A percentile compares a stretch with the other conserved stretches of the same genome.
Evolutionary conservation across 495 filamentous ascomycete genomes (phyloP).

Genomic region (Sporormia fimetaria): DNA sequence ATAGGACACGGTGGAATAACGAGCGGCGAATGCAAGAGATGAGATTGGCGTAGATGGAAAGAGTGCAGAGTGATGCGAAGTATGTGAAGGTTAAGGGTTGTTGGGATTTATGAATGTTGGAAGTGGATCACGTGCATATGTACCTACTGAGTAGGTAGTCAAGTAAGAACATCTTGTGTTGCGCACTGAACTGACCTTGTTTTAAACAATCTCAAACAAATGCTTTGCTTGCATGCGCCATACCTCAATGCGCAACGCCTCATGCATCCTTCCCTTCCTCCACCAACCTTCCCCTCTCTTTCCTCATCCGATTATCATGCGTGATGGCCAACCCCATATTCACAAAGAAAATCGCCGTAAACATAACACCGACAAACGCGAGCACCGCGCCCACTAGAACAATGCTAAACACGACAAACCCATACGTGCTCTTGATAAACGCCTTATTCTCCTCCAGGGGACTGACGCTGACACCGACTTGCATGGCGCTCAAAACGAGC

Average conservation of each 20-base stretch:
- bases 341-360: slow-evolving; percentile 20
- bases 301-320: slow-evolving; percentile 13
- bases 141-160: too few relatives aligned
- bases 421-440: slow-evolving; percentile 42
- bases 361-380: slow-evolving; percentile 15
- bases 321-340: slow-evolving; percentile 23
- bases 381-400: slow-evolving; percentile 14
- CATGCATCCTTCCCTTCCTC: neutral
- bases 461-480: slow-evolving; percentile 43
- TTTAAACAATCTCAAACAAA: too few relatives aligned
- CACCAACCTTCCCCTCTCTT: slow-evolving; percentile 6
- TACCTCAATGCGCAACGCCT: too few relatives aligned
- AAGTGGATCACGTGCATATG: too few relatives aligned
- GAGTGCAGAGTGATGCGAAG: too few relatives aligned
- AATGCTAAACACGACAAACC: slow-evolving; percentile 39
- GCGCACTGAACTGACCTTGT: too few relatives aligned
- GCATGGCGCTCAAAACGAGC: slow-evolving; percentile 48
- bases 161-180: too few relatives aligned
- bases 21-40: too few relatives aligned
- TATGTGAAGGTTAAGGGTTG: too few relatives aligned
- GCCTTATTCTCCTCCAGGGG: slow-evolving; percentile 29
- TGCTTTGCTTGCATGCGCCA: too few relatives aligned
- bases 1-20: slow-evolving; percentile 17
- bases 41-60: too few relatives aligned
- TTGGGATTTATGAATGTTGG: too few relatives aligned